Evolutionary conservation across 1,284 basidiomycete genomes (phyloP).

Genomic region (Puccinia polysora): DNA sequence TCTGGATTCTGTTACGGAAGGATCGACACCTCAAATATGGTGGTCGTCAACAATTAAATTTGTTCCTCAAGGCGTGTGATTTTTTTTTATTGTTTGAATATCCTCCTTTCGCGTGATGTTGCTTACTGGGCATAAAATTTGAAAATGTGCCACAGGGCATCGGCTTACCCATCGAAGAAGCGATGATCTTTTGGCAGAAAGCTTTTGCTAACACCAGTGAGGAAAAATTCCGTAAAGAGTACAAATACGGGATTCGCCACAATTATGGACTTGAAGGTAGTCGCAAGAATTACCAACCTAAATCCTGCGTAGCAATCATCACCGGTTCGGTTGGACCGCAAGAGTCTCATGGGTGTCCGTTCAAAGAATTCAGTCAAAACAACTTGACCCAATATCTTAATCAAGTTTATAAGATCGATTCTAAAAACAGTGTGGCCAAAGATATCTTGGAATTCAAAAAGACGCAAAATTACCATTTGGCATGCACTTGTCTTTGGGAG

Average conservation of each 20-base stretch:
- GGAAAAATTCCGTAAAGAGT: constrained; percentile 97
- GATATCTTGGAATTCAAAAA: constrained; percentile 83
- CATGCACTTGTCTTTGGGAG: constrained; percentile 95
- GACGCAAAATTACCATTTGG: constrained; percentile 81
- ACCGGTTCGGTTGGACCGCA: constrained; percentile 67
- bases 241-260: constrained; percentile 96
- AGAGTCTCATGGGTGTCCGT: constrained; percentile 88
- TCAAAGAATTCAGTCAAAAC: constrained; percentile 79
- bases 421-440: constrained; percentile 68
- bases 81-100: background rate
- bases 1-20: constrained; percentile 72
- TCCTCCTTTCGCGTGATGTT: background rate
- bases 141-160: constrained; percentile 63
- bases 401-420: constrained; percentile 65
- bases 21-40: constrained; percentile 89
- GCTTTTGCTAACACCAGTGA: constrained; percentile 74
- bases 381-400: constrained; percentile 76
- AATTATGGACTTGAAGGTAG: constrained; percentile 91
- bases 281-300: constrained; percentile 87
- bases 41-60: constrained; percentile 81
- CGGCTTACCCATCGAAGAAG: constrained; percentile 90
- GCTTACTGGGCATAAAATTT: background rate
- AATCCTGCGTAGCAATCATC: constrained; percentile 75
- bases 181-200: constrained; percentile 86
- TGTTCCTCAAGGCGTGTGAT: constrained; percentile 82